A percentile compares a stretch with the other conserved stretches of the same genome.
Conservation (phyloP, 2,329 filamentous ascomycete species). For the Phyllosticta citribraziliensis region DNA sequence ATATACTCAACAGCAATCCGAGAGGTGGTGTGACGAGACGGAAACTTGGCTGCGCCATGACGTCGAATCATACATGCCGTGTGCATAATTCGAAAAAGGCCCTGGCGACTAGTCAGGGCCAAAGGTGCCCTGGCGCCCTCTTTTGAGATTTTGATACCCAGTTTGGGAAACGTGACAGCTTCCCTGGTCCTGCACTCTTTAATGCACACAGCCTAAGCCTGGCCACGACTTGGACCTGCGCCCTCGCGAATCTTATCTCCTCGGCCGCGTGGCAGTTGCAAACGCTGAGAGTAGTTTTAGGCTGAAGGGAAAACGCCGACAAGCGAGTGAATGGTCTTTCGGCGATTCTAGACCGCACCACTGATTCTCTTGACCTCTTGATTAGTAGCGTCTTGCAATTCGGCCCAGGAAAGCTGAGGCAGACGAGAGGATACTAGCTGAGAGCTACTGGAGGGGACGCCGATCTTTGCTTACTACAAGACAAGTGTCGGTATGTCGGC, state of each 20-base stretch:
- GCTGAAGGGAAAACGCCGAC: background rate
- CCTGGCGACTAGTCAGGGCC: background rate
- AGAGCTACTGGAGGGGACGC: background rate
- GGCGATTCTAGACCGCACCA: background rate
- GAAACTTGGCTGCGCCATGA: background rate
- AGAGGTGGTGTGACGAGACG: background rate
- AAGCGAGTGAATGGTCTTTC: background rate
- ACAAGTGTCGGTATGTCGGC: background rate
- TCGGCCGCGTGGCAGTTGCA: background rate
- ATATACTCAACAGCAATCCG: background rate
- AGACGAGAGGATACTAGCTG: background rate
- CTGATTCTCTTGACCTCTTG: background rate
- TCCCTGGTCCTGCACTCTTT: background rate
- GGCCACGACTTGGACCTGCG: background rate
- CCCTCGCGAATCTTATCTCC: background rate
- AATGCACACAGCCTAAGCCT: background rate
- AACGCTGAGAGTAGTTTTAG: background rate
- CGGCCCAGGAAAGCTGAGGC: background rate
- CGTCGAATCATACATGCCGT: background rate
- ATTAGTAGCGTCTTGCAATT: background rate
- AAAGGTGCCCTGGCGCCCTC: background rate
- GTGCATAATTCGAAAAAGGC: background rate
- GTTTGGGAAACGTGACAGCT: background rate
- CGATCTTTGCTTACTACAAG: background rate
- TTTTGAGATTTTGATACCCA: background rate